Conservation (phyloP, 768 basidiomycete genomes). For the Neoboletus subvelutipes region DNA sequence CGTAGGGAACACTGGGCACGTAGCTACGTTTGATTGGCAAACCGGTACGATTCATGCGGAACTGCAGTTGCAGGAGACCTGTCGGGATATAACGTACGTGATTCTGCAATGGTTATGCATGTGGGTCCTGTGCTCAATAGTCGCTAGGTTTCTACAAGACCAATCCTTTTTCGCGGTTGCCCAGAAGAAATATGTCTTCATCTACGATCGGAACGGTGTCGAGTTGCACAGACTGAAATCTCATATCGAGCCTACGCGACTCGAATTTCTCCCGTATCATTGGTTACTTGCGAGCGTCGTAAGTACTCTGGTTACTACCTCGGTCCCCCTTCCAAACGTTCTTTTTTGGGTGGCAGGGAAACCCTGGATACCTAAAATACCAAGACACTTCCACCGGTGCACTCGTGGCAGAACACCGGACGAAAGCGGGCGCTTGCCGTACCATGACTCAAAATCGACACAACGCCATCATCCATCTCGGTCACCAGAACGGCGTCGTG, state of each 20-base stretch:
- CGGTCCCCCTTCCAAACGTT: background rate
- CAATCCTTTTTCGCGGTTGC: slow-evolving; percentile 93
- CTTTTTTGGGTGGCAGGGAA: slow-evolving; percentile 52
- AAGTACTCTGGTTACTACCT: slow-evolving; percentile 29
- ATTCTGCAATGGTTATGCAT: background rate
- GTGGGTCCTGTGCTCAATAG: background rate
- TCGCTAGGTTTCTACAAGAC: slow-evolving; percentile 80
- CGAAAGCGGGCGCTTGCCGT: slow-evolving; percentile 81
- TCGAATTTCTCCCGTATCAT: slow-evolving; percentile 94
- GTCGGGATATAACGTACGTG: slow-evolving; percentile 86
- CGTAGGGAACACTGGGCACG: slow-evolving; percentile 78
- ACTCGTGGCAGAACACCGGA: slow-evolving; percentile 83
- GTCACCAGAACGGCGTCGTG: slow-evolving; percentile 94
- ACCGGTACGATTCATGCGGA: slow-evolving; percentile 84
- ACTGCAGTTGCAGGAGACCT: slow-evolving; percentile 85
- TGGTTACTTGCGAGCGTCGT: slow-evolving; percentile 89
- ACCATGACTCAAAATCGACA: slow-evolving; percentile 90
- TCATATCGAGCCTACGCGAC: slow-evolving; percentile 84
- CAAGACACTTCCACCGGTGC: slow-evolving; percentile 95
- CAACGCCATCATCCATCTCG: slow-evolving; percentile 92
- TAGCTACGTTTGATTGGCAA: slow-evolving; percentile 93
- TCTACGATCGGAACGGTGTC: slow-evolving; percentile 92
- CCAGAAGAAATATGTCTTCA: slow-evolving; percentile 93
- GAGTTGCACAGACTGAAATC: slow-evolving; percentile 84
- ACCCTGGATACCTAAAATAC: slow-evolving; percentile 90